Evolutionary conservation across 2,329 filamentous ascomycete species (phyloP).

Genomic region (Arthrobotrys sinensis): DNA sequence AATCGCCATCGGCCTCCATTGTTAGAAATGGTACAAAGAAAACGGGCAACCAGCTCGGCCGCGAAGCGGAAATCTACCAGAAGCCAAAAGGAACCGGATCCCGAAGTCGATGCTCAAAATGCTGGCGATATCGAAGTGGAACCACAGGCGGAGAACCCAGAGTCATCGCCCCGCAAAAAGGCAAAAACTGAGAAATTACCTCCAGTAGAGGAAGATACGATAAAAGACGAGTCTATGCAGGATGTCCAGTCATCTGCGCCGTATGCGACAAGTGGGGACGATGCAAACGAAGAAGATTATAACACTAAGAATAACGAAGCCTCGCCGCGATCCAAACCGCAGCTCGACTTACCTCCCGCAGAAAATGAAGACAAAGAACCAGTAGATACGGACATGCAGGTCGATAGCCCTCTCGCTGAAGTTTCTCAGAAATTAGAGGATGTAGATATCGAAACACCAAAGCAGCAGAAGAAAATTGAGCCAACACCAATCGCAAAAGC

Average conservation of each 20-base stretch:
- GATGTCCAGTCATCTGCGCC: background rate
- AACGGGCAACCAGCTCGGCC: constrained; percentile 34
- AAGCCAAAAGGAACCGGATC: constrained; percentile 10
- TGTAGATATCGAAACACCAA: constrained; percentile 54
- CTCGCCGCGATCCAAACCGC: background rate
- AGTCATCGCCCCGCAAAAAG: constrained; percentile 48
- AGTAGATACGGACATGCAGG: constrained; percentile 24
- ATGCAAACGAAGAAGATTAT: constrained; percentile 22
- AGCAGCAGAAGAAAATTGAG: constrained; percentile 18
- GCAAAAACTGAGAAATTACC: constrained; percentile 33
- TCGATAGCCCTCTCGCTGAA: constrained; percentile 41
- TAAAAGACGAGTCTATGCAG: constrained; percentile 18
- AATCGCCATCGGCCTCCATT: background rate
- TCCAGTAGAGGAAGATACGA: constrained; percentile 1
- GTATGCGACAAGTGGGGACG: constrained; percentile 27
- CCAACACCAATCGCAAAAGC: constrained; percentile 19
- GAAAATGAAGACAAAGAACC: background rate
- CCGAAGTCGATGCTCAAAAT: constrained; percentile 20
- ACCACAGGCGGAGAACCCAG: constrained; percentile 11
- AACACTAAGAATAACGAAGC: background rate
- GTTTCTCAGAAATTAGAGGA: constrained; percentile 46
- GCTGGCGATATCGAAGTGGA: constrained; percentile 8
- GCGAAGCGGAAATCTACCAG: constrained; percentile 40
- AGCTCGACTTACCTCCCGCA: constrained; percentile 3
- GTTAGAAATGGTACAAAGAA: constrained; percentile 43